These are phyloP conservation scores for Penicillium sp. DNA, from an alignment of 2,329 filamentous ascomycete species.

Conservation along the genomic window DNA sequence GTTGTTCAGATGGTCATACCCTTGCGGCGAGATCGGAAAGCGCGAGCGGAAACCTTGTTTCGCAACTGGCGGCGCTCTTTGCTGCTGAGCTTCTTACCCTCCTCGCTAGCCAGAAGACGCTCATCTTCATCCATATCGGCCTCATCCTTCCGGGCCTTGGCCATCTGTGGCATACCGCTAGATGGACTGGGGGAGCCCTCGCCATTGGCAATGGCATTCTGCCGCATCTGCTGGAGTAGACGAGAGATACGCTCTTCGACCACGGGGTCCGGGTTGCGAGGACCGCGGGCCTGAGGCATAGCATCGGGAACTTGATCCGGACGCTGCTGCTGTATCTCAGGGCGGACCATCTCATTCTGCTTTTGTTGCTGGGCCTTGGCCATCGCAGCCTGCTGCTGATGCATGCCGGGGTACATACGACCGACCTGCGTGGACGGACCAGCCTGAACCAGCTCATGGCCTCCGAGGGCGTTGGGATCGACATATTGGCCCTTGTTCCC, in stretches of 20 bases:
- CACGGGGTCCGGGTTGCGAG: constrained; percentile 52
- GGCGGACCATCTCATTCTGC: constrained; percentile 52
- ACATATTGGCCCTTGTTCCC: constrained; percentile 49
- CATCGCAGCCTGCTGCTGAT: constrained; percentile 75
- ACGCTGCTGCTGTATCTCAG: constrained; percentile 42
- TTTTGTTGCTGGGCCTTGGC: constrained; percentile 62
- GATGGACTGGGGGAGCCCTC: constrained; percentile 38
- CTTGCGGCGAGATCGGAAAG: constrained; percentile 96
- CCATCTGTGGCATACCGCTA: constrained; percentile 54
- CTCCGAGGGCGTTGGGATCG: constrained; percentile 63
- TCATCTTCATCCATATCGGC: constrained; percentile 99
- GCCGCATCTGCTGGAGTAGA: constrained; percentile 82
- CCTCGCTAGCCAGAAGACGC: constrained; percentile 83
- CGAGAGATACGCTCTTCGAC: constrained; percentile 91
- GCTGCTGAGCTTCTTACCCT: constrained; percentile 97
- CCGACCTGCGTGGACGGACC: constrained; percentile 51
- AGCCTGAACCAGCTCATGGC: constrained; percentile 51
- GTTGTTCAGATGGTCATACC: constrained; percentile 50
- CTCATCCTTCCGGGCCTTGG: constrained; percentile 79
- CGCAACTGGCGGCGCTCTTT: constrained; percentile 94
- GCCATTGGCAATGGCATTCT: constrained; percentile 53
- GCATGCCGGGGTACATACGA: constrained; percentile 84
- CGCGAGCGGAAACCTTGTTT: constrained; percentile 96
- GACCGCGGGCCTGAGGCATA: constrained; percentile 25
- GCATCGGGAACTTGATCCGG: constrained; percentile 25